Conservation (phyloP, 257 asterid species). For the Linaria vulgaris region DNA sequence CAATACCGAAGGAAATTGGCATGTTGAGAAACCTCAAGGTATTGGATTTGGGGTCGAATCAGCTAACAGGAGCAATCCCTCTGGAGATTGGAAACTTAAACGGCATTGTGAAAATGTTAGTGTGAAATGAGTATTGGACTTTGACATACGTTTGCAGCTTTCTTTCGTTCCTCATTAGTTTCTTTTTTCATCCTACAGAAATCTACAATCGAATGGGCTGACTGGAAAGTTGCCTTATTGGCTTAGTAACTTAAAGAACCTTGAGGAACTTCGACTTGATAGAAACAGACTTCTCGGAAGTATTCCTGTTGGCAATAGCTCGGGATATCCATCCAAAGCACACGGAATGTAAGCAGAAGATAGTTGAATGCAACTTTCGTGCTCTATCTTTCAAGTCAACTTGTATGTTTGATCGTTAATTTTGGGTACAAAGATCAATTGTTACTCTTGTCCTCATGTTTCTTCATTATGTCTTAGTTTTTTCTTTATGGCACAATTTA, state of each 20-base stretch:
- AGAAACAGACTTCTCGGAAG: conserved; percentile 72
- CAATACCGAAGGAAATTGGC: conserved; percentile 78
- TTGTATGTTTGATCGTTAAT: background rate
- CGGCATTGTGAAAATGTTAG: conserved; percentile 65
- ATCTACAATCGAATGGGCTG: conserved; percentile 78
- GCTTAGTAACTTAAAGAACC: conserved; percentile 69
- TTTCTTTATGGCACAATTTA: no score
- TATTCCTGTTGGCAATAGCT: conserved; percentile 59
- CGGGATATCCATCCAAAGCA: conserved; percentile 35
- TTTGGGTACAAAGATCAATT: background rate
- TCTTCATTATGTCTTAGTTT: no score
- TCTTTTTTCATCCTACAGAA: conserved; percentile 40
- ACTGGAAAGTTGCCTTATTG: conserved; percentile 76
- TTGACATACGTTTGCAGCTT: conserved; percentile 6
- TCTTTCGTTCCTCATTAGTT: conserved; percentile 8
- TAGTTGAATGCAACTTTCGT: no score
- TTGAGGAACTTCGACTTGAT: conserved; percentile 76
- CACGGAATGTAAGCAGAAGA: conserved; percentile 58
- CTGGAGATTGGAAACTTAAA: conserved; percentile 66
- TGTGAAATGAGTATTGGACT: conserved; percentile 21
- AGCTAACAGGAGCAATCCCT: conserved; percentile 76
- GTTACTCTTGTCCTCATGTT: background rate
- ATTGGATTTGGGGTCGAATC: conserved; percentile 77
- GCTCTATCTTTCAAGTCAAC: no score
- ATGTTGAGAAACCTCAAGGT: conserved; percentile 64